Evolutionary conservation across 2,329 filamentous ascomycete genomes (phyloP).

Genomic region (Ramichloridium luteum): DNA sequence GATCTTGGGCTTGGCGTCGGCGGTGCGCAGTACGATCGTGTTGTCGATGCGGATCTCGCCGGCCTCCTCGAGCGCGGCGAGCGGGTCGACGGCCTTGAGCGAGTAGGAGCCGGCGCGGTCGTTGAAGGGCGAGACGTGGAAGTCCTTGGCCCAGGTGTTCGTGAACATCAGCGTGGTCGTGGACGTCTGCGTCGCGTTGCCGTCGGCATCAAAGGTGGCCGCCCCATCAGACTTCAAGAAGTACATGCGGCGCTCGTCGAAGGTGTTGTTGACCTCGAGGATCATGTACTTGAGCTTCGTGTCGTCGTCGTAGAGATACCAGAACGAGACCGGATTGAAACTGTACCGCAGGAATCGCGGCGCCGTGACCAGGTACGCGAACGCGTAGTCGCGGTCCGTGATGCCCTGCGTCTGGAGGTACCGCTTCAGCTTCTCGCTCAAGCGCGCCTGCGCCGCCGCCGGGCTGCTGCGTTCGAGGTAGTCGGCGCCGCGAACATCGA

Average conservation of each 20-base stretch:
- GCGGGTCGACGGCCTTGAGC: slow-evolving; percentile 35
- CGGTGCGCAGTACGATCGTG: slow-evolving; percentile 49
- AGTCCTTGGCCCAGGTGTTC: slow-evolving; percentile 54
- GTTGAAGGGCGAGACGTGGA: slow-evolving; percentile 68
- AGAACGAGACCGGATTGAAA: slow-evolving; percentile 68
- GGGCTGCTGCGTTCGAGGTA: slow-evolving; percentile 48
- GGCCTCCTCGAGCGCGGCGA: slow-evolving; percentile 21
- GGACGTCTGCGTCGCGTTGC: slow-evolving; percentile 3
- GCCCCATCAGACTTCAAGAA: slow-evolving; percentile 37
- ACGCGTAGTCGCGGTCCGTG: slow-evolving; percentile 48
- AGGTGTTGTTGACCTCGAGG: slow-evolving; percentile 66
- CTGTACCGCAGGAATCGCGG: slow-evolving; percentile 56
- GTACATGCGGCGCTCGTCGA: slow-evolving; percentile 58
- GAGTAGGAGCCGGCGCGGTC: slow-evolving; percentile 38
- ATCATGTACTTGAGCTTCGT: slow-evolving; percentile 52
- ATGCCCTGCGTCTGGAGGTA: slow-evolving; percentile 47
- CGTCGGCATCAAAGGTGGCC: slow-evolving; percentile 2
- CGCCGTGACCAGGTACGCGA: slow-evolving; percentile 60
- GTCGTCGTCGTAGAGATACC: slow-evolving; percentile 57
- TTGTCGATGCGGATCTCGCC: slow-evolving; percentile 37
- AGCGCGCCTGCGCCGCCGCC: slow-evolving; percentile 38
- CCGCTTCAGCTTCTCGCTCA: slow-evolving; percentile 50
- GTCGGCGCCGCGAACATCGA: slow-evolving; percentile 46
- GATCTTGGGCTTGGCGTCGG: slow-evolving; percentile 48
- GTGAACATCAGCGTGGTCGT: slow-evolving; percentile 29